Conservation (phyloP, 1,284 basidiomycete species). For the Vanrija pseudolonga region DNA sequence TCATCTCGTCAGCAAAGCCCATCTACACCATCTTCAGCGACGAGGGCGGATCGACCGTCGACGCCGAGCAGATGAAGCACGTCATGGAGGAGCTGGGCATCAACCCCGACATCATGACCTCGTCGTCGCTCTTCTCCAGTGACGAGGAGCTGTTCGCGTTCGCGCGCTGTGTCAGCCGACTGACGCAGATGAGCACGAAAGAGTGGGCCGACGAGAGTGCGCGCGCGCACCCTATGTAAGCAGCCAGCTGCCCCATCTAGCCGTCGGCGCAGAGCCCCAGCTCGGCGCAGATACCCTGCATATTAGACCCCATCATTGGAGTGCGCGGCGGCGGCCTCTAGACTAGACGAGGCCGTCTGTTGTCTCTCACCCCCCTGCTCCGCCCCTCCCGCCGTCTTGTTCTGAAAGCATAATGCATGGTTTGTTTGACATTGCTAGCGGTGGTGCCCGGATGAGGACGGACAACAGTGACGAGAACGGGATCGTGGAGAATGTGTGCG, state of each 20-base stretch:
- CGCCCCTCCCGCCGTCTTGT: neutral
- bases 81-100: conserved; percentile 59
- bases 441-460: too few relatives aligned
- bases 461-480: too few relatives aligned
- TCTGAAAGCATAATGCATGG: neutral
- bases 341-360: neutral
- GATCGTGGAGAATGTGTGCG: too few relatives aligned
- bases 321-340: too few relatives aligned
- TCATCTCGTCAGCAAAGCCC: conserved; percentile 83
- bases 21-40: conserved; percentile 83
- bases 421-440: neutral
- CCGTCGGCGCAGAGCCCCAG: too few relatives aligned
- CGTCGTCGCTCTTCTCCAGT: conserved; percentile 81
- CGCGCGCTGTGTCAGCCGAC: conserved; percentile 81
- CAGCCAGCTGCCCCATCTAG: too few relatives aligned
- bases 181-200: conserved; percentile 72
- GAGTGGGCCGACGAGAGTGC: conserved; percentile 23
- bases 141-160: conserved; percentile 95
- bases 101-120: conserved; percentile 66
- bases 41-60: conserved; percentile 50
- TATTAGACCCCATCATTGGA: neutral
- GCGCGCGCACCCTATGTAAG: conserved; percentile 2
- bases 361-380: too few relatives aligned
- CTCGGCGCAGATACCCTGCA: conserved; percentile 6
- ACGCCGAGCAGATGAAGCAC: conserved; percentile 62